phyloP scores from a whole-genome alignment of 345 rosid species.

The Passiflora organensis region DNA sequence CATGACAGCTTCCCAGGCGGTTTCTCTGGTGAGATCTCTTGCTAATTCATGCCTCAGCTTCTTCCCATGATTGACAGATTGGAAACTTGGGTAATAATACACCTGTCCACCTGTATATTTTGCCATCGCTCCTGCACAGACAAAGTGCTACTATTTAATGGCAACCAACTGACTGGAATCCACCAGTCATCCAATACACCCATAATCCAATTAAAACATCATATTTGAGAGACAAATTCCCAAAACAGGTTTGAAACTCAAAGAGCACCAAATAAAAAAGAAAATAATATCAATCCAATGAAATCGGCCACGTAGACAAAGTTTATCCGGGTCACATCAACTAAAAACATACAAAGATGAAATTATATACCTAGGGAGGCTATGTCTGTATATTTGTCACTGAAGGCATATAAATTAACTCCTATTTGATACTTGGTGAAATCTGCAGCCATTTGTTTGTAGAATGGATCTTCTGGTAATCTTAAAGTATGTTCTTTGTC shows the following conservation, averaged over 20 bases:
- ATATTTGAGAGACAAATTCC: too few relatives aligned
- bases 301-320: too few relatives aligned
- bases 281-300: too few relatives aligned
- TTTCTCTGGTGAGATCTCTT: slow-evolving; percentile 96
- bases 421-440: slow-evolving; percentile 93
- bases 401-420: slow-evolving; percentile 80
- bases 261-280: too few relatives aligned
- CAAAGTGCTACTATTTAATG: slow-evolving; percentile 3
- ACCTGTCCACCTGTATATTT: slow-evolving; percentile 98
- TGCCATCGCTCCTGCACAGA: slow-evolving; percentile 67
- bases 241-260: too few relatives aligned
- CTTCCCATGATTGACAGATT: slow-evolving; percentile 63
- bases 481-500: slow-evolving; percentile 83
- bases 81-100: slow-evolving; percentile 86
- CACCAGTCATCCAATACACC: too few relatives aligned
- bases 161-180: too few relatives aligned
- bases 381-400: slow-evolving; percentile 88
- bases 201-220: too few relatives aligned
- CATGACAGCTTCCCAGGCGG: slow-evolving; percentile 99
- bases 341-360: neutral
- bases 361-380: slow-evolving; percentile 75
- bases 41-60: slow-evolving; percentile 81
- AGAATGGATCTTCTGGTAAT: slow-evolving; percentile 86
- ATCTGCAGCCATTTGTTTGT: slow-evolving; percentile 99
- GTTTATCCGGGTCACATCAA: too few relatives aligned